Conservation (phyloP, 2,329 filamentous ascomycete species). For the Claviceps sp. region DNA sequence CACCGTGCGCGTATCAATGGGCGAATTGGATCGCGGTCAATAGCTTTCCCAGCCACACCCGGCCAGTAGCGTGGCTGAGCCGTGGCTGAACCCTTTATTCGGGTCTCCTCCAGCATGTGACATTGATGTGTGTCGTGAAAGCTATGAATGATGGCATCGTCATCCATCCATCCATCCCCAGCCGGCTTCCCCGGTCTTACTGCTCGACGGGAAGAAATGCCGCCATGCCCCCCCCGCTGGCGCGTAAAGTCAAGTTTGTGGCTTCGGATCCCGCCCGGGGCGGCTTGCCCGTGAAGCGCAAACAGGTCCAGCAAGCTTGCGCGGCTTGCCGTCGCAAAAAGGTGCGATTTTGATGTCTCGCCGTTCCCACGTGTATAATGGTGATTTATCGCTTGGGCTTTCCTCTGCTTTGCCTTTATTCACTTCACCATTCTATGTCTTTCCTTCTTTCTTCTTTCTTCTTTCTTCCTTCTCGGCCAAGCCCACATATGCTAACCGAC, state of each 20-base stretch:
- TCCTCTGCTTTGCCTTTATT: not conserved
- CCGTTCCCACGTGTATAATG: not conserved
- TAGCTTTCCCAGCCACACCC: too few species aligned
- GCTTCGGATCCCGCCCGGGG: slow-evolving; percentile 34
- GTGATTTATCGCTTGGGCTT: not conserved
- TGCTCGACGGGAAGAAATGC: slow-evolving; percentile 4
- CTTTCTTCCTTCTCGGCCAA: not conserved
- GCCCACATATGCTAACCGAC: slow-evolving; percentile 1
- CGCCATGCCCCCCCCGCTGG: slow-evolving; percentile 10
- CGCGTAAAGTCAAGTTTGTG: slow-evolving; percentile 38
- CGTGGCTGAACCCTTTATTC: too few species aligned
- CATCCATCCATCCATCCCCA: not conserved
- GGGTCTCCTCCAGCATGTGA: too few species aligned
- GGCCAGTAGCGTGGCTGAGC: too few species aligned
- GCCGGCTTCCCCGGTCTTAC: not conserved
- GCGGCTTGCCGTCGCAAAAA: slow-evolving; percentile 41
- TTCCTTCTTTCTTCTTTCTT: not conserved
- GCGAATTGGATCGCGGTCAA: too few species aligned
- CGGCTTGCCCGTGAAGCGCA: slow-evolving; percentile 43
- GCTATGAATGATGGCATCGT: not conserved
- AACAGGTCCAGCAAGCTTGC: slow-evolving; percentile 46
- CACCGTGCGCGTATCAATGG: too few species aligned
- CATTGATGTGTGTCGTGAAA: too few species aligned
- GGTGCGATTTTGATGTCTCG: slow-evolving; percentile 17
- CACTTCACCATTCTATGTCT: not conserved